Evolutionary conservation across 306 rosid genomes (phyloP).

Genomic region (Acacia acuminata): DNA sequence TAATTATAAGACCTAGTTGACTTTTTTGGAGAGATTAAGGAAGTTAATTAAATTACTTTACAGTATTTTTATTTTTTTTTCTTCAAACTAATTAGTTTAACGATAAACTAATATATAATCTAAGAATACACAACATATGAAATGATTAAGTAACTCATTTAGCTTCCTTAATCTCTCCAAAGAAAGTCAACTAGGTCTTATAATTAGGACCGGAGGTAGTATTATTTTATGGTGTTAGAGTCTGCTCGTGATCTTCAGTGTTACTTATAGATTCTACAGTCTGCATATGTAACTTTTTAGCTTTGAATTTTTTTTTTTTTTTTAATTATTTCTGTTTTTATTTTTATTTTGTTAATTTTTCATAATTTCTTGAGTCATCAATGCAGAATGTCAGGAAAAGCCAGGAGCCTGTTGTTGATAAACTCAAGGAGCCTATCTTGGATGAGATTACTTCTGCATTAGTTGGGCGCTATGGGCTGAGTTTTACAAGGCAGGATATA

Average conservation of each 20-base stretch:
- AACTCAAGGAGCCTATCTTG: slow-evolving; percentile 74
- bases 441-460: slow-evolving; percentile 66
- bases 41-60: too few species aligned
- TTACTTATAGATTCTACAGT: slow-evolving; percentile 7
- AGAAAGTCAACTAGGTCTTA: too few species aligned
- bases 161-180: too few species aligned
- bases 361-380: slow-evolving; percentile 29
- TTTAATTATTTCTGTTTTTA: background rate
- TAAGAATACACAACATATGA: too few species aligned
- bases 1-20: too few species aligned
- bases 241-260: slow-evolving; percentile 4
- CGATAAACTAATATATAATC: too few species aligned
- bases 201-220: too few species aligned
- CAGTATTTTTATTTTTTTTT: too few species aligned
- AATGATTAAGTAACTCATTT: too few species aligned
- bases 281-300: background rate
- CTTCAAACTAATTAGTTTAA: too few species aligned
- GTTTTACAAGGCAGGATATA: slow-evolving; percentile 70
- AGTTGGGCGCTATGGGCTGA: slow-evolving; percentile 58
- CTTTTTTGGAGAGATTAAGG: too few species aligned
- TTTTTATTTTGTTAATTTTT: background rate
- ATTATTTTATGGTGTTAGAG: too few species aligned
- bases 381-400: slow-evolving; percentile 66
- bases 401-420: slow-evolving; percentile 77
- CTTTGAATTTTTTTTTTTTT: background rate